These are phyloP conservation scores for Coniochaeta sp. DNA, from an alignment of 2,329 filamentous ascomycete genomes.

Conservation along the genomic window DNA sequence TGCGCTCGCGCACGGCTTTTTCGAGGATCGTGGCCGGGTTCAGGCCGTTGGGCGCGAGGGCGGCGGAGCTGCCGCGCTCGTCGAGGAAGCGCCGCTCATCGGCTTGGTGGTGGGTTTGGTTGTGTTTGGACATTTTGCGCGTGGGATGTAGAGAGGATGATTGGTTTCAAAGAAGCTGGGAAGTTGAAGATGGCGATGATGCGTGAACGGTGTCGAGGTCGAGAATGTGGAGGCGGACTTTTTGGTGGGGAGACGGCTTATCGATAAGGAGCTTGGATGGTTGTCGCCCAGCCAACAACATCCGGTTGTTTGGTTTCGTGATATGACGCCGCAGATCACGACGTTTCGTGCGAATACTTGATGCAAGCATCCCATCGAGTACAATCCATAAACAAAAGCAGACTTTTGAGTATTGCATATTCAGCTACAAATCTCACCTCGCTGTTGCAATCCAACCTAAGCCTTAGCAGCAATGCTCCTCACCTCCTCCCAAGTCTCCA, in stretches of 20 bases:
- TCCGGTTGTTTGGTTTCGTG: slow-evolving; percentile 6
- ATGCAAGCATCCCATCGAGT: no score
- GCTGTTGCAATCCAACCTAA: no score
- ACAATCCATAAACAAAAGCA: no score
- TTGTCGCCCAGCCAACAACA: slow-evolving; percentile 35
- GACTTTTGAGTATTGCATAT: slow-evolving; percentile 5
- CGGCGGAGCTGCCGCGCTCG: slow-evolving; percentile 73
- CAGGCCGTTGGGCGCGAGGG: slow-evolving; percentile 75
- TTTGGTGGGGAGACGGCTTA: slow-evolving; percentile 14
- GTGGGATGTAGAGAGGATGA: no score
- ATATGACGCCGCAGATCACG: background rate
- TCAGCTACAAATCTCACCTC: no score
- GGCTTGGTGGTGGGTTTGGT: slow-evolving; percentile 51
- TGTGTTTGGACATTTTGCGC: background rate
- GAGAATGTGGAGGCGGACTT: background rate
- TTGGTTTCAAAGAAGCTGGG: no score
- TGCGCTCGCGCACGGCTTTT: slow-evolving; percentile 90
- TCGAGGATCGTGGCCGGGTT: slow-evolving; percentile 96
- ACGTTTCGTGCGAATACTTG: background rate
- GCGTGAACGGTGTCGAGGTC: background rate
- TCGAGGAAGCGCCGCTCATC: slow-evolving; percentile 81
- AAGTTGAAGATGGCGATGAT: background rate
- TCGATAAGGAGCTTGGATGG: slow-evolving; percentile 24
- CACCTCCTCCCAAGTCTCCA: slow-evolving; percentile 63
- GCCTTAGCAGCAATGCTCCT: slow-evolving; percentile 48